Conservation (phyloP, 345 rosid genomes). For the Physaria fendleri region DNA sequence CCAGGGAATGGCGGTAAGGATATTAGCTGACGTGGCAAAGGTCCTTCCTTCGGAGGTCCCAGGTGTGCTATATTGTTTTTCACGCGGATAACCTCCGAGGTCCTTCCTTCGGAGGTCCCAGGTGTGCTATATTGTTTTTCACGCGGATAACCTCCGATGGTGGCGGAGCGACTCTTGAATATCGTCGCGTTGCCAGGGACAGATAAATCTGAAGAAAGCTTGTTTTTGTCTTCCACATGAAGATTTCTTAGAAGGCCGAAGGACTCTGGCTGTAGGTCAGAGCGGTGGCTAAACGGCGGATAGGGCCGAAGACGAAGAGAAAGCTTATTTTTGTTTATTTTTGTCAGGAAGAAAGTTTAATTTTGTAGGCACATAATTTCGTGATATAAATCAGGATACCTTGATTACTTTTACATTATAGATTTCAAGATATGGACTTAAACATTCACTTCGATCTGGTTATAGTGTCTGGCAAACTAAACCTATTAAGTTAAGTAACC, state of each 20-base stretch:
- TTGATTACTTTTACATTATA: too few relatives aligned
- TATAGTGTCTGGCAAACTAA: too few relatives aligned
- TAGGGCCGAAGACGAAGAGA: background rate
- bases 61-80: conserved; percentile 52
- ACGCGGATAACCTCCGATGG: conserved; percentile 56
- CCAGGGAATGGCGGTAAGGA: conserved; percentile 80
- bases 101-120: conserved; percentile 50
- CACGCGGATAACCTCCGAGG: conserved; percentile 59
- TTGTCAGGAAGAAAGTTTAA: too few relatives aligned
- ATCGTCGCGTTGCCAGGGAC: conserved; percentile 25
- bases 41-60: conserved; percentile 50
- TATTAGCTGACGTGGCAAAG: conserved; percentile 81
- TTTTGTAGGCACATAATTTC: too few relatives aligned
- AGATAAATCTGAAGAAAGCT: conserved; percentile 6
- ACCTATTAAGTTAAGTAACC: too few relatives aligned
- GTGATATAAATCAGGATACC: too few relatives aligned
- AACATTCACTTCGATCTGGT: too few relatives aligned
- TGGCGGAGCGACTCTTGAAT: conserved; percentile 53
- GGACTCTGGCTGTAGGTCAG: background rate
- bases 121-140: conserved; percentile 47
- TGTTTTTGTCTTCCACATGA: conserved; percentile 26
- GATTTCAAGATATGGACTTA: too few relatives aligned
- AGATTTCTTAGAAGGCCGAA: background rate
- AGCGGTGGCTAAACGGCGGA: conserved; percentile 2
- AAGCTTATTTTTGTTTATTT: too few relatives aligned